These are phyloP conservation scores for Wickerhamomyces silvicola DNA, from an alignment of 805 yeast species.

Conservation along the genomic window DNA sequence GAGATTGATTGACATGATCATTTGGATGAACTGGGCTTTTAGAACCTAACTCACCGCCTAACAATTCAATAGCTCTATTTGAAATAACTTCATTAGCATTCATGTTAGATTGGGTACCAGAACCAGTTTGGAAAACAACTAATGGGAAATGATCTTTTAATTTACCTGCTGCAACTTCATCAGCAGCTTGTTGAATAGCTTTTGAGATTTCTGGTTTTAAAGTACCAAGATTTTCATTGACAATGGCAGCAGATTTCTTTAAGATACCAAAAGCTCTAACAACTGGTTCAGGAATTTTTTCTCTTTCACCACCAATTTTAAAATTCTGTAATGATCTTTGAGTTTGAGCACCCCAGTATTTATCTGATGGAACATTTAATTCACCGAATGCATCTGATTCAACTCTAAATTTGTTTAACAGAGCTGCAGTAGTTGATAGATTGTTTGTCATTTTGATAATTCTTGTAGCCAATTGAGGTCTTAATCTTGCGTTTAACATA, in stretches of 20 bases:
- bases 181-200: slow-evolving; percentile 90
- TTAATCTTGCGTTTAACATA: slow-evolving; percentile 3
- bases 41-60: slow-evolving; percentile 90
- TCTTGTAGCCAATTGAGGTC: slow-evolving; percentile 1
- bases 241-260: slow-evolving; percentile 92
- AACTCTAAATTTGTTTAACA: slow-evolving; percentile 36
- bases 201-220: slow-evolving; percentile 77
- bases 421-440: slow-evolving; percentile 6
- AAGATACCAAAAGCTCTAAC: slow-evolving; percentile 88
- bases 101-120: slow-evolving; percentile 98
- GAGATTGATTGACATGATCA: slow-evolving; percentile 97
- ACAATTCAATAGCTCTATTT: slow-evolving; percentile 93
- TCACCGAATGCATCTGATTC: slow-evolving; percentile 98
- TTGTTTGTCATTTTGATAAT: slow-evolving; percentile 1
- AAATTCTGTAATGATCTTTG: slow-evolving; percentile 90
- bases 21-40: slow-evolving; percentile 96
- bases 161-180: slow-evolving; percentile 90
- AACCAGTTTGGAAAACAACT: slow-evolving; percentile 98
- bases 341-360: slow-evolving; percentile 98
- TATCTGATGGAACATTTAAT: slow-evolving; percentile 78
- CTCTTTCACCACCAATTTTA: slow-evolving; percentile 91
- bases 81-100: slow-evolving; percentile 98
- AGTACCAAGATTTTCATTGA: slow-evolving; percentile 73
- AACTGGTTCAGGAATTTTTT: slow-evolving; percentile 86
- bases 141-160: slow-evolving; percentile 92